These are phyloP conservation scores for Pezizomycotina sp. DNA, from an alignment of 2,329 filamentous ascomycete genomes.

Conservation along the genomic window DNA sequence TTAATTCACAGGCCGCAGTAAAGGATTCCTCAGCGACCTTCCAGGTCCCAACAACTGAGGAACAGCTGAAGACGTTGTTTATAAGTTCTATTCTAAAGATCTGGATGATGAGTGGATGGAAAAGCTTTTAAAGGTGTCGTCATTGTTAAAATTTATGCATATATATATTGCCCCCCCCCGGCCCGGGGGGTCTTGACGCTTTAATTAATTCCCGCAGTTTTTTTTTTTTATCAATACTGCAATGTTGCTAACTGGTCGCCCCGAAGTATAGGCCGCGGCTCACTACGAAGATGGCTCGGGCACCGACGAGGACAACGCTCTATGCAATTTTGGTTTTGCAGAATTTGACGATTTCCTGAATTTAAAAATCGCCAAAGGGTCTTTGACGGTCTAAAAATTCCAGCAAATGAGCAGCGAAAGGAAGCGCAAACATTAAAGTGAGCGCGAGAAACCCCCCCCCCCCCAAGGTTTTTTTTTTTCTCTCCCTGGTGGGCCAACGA, in stretches of 20 bases:
- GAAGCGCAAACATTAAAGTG: constrained; percentile 18
- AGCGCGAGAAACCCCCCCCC: too few species aligned
- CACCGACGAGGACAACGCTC: constrained; percentile 61
- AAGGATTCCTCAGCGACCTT: constrained; percentile 13
- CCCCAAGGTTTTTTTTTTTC: too few species aligned
- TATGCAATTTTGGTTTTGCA: constrained; percentile 81
- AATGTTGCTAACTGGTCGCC: too few species aligned
- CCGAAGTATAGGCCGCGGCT: too few species aligned
- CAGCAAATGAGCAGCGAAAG: constrained; percentile 30
- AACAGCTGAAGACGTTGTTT: constrained; percentile 82
- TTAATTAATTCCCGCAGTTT: too few species aligned
- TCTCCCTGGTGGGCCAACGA: too few species aligned
- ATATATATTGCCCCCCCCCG: background rate
- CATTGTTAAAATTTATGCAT: background rate
- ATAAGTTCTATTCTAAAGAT: constrained; percentile 63
- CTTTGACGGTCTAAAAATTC: constrained; percentile 65
- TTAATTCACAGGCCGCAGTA: too few species aligned
- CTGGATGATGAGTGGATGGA: constrained; percentile 63
- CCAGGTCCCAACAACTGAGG: constrained; percentile 70
- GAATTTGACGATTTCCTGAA: constrained; percentile 88
- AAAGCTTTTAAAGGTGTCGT: constrained; percentile 41
- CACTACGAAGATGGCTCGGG: too few species aligned
- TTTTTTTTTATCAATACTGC: too few species aligned
- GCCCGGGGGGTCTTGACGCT: too few species aligned
- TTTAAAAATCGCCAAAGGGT: constrained; percentile 66